Base-by-base conservation (phyloP, 1,284 basidiomycete species). In the Trichosporon asahii region DNA sequence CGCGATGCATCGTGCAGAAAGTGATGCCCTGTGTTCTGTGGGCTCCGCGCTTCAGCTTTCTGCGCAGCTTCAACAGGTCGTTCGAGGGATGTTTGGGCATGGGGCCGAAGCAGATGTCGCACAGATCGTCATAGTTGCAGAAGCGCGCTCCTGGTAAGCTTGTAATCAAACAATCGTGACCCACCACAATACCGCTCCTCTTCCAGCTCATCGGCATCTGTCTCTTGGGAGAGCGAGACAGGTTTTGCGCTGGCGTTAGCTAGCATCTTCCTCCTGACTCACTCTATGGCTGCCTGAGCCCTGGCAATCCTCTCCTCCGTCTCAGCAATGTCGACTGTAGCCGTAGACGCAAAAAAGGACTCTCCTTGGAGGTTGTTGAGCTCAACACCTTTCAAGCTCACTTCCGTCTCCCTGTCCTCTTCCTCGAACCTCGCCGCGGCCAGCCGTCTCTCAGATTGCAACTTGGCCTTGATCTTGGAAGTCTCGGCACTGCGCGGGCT, bases 1-100 rank as follows among this genome's bases (percentile, higher is more conserved):
- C 80, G 7, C 74, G 71, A 68, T 83, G 81, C 40, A 73, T 70
- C 0, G 69, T 55, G 70, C 82, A 83, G 35, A 78, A 79, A 0
- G 76, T 70, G 63, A 77, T 44, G 35, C 64, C 27, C 53, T 53
- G 25, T 27, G 60, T 31, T 61, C 49, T 33, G 33, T 33, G 60
- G 46, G 66, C 21, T 9, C 14, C 31, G 6, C 31, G 21, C 4
- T 18, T 12, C 6, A 33, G 61, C 11, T 40, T 46, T 27, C 2
- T n/a, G 18, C 64, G 49, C 12, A 70, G 63, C 12, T 66, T 60
- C 8, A 64, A 8, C 2, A 75, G 71, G 23, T 76, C 68, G 9
- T 40, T 4, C 9, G 73, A 76, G 5, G 73, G 71, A 1, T 71
- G 57, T 61, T 66, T 53, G 1, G 78, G 77, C 29, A 79, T 60